Evolutionary conservation across 352 stramenopile species (phyloP).

Genomic region (Phytophthora hybrid): DNA sequence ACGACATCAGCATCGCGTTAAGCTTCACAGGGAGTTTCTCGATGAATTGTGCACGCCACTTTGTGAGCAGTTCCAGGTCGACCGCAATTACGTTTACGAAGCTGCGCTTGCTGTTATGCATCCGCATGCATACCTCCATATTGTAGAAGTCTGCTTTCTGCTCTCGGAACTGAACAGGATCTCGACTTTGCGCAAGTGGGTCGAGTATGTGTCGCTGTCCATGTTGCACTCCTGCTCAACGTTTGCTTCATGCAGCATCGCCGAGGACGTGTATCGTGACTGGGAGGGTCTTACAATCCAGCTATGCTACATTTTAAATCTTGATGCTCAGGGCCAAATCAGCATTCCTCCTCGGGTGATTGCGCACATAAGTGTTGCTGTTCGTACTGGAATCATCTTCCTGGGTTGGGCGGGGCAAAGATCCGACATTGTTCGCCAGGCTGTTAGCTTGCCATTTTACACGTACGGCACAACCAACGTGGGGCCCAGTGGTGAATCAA

Average conservation of each 20-base stretch:
- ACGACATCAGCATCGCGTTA: slow-evolving; percentile 34
- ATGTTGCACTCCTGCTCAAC: slow-evolving; percentile 86
- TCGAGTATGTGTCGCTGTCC: slow-evolving; percentile 81
- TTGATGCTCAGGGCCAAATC: slow-evolving; percentile 70
- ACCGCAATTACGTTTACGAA: slow-evolving; percentile 83
- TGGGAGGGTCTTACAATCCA: slow-evolving; percentile 88
- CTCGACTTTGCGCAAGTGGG: slow-evolving; percentile 76
- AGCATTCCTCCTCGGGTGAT: slow-evolving; percentile 58
- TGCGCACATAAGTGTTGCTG: slow-evolving; percentile 67
- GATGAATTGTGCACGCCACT: slow-evolving; percentile 79
- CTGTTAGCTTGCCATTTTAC: slow-evolving; percentile 71
- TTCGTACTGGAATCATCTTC: slow-evolving; percentile 80
- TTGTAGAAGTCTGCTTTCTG: slow-evolving; percentile 85
- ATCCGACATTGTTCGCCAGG: slow-evolving; percentile 68
- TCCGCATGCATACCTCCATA: slow-evolving; percentile 83
- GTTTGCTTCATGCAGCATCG: slow-evolving; percentile 80
- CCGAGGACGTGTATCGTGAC: slow-evolving; percentile 81
- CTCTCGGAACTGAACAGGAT: slow-evolving; percentile 67
- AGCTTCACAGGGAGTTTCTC: slow-evolving; percentile 71
- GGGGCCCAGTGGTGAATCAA: slow-evolving; percentile 12
- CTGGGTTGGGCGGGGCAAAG: slow-evolving; percentile 77
- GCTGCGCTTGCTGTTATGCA: slow-evolving; percentile 81
- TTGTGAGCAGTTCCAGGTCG: slow-evolving; percentile 82
- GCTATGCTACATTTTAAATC: slow-evolving; percentile 78
- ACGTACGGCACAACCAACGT: slow-evolving; percentile 25